A percentile compares a stretch with the other conserved stretches of the same genome.
phyloP scores from a whole-genome alignment of 129 eudicot genomes.

The Ambrosia artemisiifolia region DNA sequence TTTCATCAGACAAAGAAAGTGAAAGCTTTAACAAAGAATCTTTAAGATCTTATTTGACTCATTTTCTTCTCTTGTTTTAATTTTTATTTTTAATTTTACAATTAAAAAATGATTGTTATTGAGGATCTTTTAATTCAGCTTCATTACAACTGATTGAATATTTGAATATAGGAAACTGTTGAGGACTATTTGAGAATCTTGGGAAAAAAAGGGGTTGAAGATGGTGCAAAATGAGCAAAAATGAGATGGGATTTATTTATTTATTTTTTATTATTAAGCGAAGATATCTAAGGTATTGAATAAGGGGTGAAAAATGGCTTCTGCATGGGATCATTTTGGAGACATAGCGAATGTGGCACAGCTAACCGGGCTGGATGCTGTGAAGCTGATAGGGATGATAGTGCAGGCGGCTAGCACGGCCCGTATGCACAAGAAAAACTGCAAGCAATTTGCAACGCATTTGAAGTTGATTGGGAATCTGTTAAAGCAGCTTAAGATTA shows the following conservation, averaged over 20 bases:
- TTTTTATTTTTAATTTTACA: background rate
- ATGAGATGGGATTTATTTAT: conserved; percentile 7
- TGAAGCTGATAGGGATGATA: conserved; percentile 69
- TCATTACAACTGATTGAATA: conserved; percentile 9
- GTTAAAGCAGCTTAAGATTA: conserved; percentile 65
- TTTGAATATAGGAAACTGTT: background rate
- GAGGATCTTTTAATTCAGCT: conserved; percentile 20
- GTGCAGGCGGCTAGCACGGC: conserved; percentile 86
- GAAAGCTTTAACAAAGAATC: conserved; percentile 31
- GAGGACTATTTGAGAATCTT: background rate
- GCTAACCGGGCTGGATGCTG: conserved; percentile 81
- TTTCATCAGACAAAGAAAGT: conserved; percentile 28
- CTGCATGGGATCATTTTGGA: conserved; percentile 76
- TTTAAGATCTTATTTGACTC: conserved; percentile 22
- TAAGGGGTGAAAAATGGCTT: conserved; percentile 39
- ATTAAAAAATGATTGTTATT: conserved; percentile 19
- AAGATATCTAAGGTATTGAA: conserved; percentile 9
- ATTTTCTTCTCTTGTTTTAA: conserved; percentile 3
- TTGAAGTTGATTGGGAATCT: conserved; percentile 85
- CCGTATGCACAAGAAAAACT: conserved; percentile 87
- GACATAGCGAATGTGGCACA: conserved; percentile 86
- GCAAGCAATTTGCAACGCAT: conserved; percentile 89
- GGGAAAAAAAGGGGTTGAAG: background rate
- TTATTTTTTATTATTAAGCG: background rate
- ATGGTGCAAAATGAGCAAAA: background rate